These are phyloP conservation scores for Hypoxylon lenormandii DNA, from an alignment of 495 filamentous ascomycete species.

Conservation along the genomic window DNA sequence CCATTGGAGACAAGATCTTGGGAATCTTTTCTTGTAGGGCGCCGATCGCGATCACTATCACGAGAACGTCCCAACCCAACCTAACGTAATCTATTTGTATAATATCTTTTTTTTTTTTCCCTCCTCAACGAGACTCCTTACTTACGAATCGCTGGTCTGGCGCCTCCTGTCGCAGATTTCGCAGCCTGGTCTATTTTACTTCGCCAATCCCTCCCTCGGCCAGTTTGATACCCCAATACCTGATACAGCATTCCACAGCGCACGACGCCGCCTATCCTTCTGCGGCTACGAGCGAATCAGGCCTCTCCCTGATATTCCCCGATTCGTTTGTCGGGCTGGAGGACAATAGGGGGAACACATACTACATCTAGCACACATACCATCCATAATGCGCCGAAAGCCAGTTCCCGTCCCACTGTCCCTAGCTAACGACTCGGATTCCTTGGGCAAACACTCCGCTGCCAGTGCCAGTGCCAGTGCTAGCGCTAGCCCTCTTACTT, in stretches of 20 bases:
- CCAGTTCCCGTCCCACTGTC: conserved; percentile 65
- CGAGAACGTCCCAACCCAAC: conserved; percentile 13
- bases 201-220: conserved; percentile 37
- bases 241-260: conserved; percentile 54
- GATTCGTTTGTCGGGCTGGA: conserved; percentile 43
- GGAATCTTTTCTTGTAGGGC: conserved; percentile 18
- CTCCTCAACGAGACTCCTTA: conserved; percentile 18
- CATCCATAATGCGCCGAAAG: conserved; percentile 65
- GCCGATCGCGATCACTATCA: conserved; percentile 15
- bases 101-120: conserved; percentile 22
- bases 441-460: conserved; percentile 51
- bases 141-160: conserved; percentile 23
- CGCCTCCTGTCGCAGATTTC: conserved; percentile 40
- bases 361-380: conserved; percentile 22
- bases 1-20: conserved; percentile 31
- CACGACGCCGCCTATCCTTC: conserved; percentile 51
- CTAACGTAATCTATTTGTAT: conserved; percentile 22
- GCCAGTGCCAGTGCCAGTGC: conserved; percentile 37
- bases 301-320: conserved; percentile 50
- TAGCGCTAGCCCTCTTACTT: conserved; percentile 32
- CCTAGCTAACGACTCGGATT: conserved; percentile 54
- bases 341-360: conserved; percentile 35
- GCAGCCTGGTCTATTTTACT: conserved; percentile 28
- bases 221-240: conserved; percentile 50
- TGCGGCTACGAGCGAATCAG: conserved; percentile 55